A percentile compares a stretch with the other conserved stretches of the same genome.
These are phyloP conservation scores for Aureobasidium sp. DNA, from an alignment of 2,329 filamentous ascomycete species.

Conservation along the genomic window DNA sequence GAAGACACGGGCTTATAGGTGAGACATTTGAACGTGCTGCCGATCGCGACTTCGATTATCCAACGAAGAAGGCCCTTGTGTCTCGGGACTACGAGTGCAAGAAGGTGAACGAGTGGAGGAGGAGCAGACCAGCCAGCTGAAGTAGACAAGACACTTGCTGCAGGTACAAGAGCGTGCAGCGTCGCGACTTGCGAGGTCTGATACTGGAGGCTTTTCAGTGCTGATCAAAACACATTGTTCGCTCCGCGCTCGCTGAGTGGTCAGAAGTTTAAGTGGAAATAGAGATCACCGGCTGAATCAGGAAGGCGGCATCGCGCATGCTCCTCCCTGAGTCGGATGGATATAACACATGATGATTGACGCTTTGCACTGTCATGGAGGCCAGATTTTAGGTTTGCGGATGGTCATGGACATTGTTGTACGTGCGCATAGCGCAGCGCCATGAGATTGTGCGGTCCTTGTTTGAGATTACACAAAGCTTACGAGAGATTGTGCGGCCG, in stretches of 20 bases:
- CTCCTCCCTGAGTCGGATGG: neutral
- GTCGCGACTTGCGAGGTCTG: neutral
- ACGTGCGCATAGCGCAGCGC: neutral
- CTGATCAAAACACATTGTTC: neutral
- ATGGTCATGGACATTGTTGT: neutral
- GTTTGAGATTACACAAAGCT: constrained; percentile 4
- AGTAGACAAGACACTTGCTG: neutral
- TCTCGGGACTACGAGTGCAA: neutral
- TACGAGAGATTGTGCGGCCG: neutral
- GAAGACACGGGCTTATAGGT: neutral
- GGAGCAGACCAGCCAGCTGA: neutral
- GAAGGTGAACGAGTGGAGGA: neutral
- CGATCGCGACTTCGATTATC: neutral
- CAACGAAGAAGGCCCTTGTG: constrained; percentile 2
- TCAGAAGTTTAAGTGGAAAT: neutral
- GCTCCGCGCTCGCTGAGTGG: neutral
- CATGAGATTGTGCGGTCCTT: neutral
- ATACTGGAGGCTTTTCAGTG: neutral
- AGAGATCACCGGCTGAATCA: neutral
- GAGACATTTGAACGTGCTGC: neutral
- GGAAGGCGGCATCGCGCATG: neutral
- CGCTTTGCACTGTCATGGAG: neutral
- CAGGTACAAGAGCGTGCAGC: neutral
- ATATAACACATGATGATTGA: neutral
- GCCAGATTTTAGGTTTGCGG: neutral